phyloP scores from a whole-genome alignment of 2,329 filamentous ascomycete species.

The Ceratocystis cacaofunesta region DNA sequence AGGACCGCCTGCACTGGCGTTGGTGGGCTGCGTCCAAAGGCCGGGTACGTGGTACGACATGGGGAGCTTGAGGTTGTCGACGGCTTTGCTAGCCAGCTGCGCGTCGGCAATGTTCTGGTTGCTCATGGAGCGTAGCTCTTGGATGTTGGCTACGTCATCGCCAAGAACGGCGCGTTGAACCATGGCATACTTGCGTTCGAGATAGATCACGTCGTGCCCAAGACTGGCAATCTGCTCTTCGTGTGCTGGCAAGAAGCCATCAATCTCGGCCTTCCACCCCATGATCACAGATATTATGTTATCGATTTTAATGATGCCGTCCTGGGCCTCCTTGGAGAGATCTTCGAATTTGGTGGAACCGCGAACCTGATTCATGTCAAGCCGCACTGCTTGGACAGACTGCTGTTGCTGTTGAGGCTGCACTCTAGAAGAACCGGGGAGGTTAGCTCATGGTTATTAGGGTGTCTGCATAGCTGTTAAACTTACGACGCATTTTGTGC shows the following conservation, averaged over 20 bases:
- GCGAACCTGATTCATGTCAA: slow-evolving; percentile 63
- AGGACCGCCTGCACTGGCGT: slow-evolving; percentile 21
- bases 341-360: slow-evolving; percentile 87
- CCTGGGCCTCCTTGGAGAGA: slow-evolving; percentile 66
- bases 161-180: slow-evolving; percentile 31
- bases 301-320: slow-evolving; percentile 64
- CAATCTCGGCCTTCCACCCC: slow-evolving; percentile 59
- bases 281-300: slow-evolving; percentile 68
- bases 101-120: slow-evolving; percentile 55
- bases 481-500: slow-evolving; percentile 1
- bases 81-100: slow-evolving; percentile 54
- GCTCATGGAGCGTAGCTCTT: slow-evolving; percentile 43
- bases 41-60: slow-evolving; percentile 37
- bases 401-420: slow-evolving; percentile 30
- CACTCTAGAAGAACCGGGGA: background rate
- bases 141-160: slow-evolving; percentile 47
- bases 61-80: slow-evolving; percentile 61
- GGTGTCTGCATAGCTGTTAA: background rate
- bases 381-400: slow-evolving; percentile 55
- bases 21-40: slow-evolving; percentile 26
- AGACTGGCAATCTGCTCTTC: slow-evolving; percentile 34
- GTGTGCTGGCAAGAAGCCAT: slow-evolving; percentile 48
- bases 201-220: slow-evolving; percentile 33
- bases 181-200: slow-evolving; percentile 34
- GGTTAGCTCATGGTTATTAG: background rate